Evolutionary conservation across 2,329 filamentous ascomycete species (phyloP).

Genomic region (Diaporthe longicolla): DNA sequence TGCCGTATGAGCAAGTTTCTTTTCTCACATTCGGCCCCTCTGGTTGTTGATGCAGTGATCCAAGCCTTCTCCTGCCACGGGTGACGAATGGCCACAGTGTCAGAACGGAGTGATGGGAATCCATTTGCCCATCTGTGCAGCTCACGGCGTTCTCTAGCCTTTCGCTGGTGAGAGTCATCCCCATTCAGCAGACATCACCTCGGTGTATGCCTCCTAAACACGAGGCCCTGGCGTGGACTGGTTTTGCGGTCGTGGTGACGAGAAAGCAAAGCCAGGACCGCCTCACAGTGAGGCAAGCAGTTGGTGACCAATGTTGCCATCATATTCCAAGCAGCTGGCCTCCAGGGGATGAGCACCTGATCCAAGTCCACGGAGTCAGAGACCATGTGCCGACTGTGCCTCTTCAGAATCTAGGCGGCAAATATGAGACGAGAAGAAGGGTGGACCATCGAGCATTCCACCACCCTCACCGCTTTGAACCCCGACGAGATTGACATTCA

Average conservation of each 20-base stretch:
- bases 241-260: background rate
- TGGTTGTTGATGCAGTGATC: background rate
- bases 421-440: too few relatives aligned
- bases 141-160: background rate
- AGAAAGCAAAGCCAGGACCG: background rate
- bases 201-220: background rate
- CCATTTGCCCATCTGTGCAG: background rate
- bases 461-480: background rate
- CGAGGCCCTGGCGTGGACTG: background rate
- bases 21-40: too few relatives aligned
- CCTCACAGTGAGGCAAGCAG: background rate
- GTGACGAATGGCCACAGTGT: background rate
- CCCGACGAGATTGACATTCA: background rate
- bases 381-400: too few relatives aligned
- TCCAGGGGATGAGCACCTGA: background rate
- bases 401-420: background rate
- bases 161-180: background rate
- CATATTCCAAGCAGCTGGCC: background rate
- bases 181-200: background rate
- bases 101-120: too few relatives aligned
- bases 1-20: rapidly evolving
- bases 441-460: background rate
- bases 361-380: too few relatives aligned
- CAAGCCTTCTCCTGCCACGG: too few relatives aligned
- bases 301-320: background rate